These are phyloP conservation scores for Apiotrichum montevideense DNA, from an alignment of 1,284 basidiomycete species.

Conservation along the genomic window DNA sequence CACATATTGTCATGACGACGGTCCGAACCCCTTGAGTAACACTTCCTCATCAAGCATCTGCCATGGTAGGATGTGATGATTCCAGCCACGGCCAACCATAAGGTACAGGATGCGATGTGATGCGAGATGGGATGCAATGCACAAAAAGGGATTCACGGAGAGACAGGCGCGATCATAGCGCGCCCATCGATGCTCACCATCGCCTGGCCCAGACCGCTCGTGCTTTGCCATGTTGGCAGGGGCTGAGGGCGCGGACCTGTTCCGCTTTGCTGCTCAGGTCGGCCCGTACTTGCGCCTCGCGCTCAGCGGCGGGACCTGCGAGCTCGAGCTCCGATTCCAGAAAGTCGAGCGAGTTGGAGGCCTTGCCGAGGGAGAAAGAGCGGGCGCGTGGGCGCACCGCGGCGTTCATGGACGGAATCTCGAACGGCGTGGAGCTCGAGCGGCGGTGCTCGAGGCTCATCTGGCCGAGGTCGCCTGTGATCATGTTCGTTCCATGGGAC, in stretches of 20 bases:
- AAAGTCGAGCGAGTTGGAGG: slow-evolving; percentile 17
- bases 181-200: slow-evolving; percentile 25
- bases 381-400: slow-evolving; percentile 11
- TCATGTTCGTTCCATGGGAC: slow-evolving; percentile 18
- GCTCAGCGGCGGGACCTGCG: slow-evolving; percentile 24
- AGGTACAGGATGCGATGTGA: no score
- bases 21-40: no score
- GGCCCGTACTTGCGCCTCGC: slow-evolving; percentile 24
- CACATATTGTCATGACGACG: no score
- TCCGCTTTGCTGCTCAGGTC: slow-evolving; percentile 21
- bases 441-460: slow-evolving; percentile 32
- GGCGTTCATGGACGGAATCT: slow-evolving; percentile 10
- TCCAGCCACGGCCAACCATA: no score
- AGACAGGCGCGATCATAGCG: no score
- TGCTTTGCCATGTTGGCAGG: slow-evolving; percentile 34
- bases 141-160: no score
- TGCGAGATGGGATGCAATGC: no score
- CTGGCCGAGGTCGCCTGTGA: slow-evolving; percentile 23
- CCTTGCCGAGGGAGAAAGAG: slow-evolving; percentile 20
- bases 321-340: slow-evolving; percentile 19
- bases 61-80: not conserved
- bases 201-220: slow-evolving; percentile 34
- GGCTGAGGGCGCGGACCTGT: slow-evolving; percentile 16
- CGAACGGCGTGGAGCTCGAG: slow-evolving; percentile 16
- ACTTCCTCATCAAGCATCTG: not conserved